Evolutionary conservation across 2,329 filamentous ascomycete genomes (phyloP), one percentile per base, ranked within the genome.

Genomic region (Beauveria brongniartii): DNA sequence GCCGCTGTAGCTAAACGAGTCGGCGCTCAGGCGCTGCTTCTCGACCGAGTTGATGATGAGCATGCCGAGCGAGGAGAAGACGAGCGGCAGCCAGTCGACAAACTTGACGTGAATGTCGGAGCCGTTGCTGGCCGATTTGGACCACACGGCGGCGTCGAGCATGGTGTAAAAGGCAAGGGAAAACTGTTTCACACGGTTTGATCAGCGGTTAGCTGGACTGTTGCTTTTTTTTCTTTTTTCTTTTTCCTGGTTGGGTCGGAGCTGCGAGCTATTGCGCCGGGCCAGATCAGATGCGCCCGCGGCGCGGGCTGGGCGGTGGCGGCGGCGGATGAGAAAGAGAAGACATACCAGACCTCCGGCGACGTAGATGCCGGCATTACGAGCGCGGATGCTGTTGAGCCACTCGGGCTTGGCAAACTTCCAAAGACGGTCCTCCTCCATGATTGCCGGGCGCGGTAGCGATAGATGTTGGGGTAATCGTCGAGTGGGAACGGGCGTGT

Each of bases 1-100:
- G 53, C 85, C 84, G 62, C 78, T 80, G 73, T 88, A 86, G 64
- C 79, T 81, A 72, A 86, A 86, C 61, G 77, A 81, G 74, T 89
- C 84, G 67, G 82, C 78, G 67, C 82, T 83, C 64, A 88, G 78
- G 58, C 85, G 81, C 63, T 83, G 77, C 74, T 88, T 87, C 75
- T 88, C 84, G 65, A 87, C 84, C 66, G 80, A 83, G 78, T 88
- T 88, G 78, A 88, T 88, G 72, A 88, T 87, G 62, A 88, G 79
- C 84, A 88, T 88, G 64, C 86, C 85, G 64, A 88, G 77, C 64
- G 81, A 80, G 65, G 81, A 84, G 77, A 87, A 88, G 72, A 88
- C 81, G 66, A 88, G 79, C 56, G 85, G 85, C 65, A 88, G 81
- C 85, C 85, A 88, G 80, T 88, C 85, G 73, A 87, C 78, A 68